These are phyloP conservation scores for Rubroboletus satanas DNA, from an alignment of 768 basidiomycete genomes.

Conservation along the genomic window DNA sequence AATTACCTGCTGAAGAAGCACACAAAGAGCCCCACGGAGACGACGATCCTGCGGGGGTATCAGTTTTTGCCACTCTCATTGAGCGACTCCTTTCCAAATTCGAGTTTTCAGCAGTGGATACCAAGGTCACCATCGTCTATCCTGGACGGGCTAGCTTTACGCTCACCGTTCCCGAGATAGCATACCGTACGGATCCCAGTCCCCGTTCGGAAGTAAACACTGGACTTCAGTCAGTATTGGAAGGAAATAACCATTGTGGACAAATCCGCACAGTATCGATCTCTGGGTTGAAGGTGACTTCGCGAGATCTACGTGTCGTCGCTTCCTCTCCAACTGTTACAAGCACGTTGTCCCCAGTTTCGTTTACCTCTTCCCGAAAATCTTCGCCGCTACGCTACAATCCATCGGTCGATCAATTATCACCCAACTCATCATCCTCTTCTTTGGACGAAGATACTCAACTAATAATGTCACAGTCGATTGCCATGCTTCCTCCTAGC, in stretches of 20 bases:
- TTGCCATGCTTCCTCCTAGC: slow-evolving; percentile 55
- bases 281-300: slow-evolving; percentile 53
- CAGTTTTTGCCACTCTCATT: slow-evolving; percentile 75
- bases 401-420: slow-evolving; percentile 19
- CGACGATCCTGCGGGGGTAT: slow-evolving; percentile 68
- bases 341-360: slow-evolving; percentile 27
- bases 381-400: slow-evolving; percentile 7
- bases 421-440: slow-evolving; percentile 52
- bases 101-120: slow-evolving; percentile 69
- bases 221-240: slow-evolving; percentile 14
- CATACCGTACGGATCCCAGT: slow-evolving; percentile 45
- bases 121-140: slow-evolving; percentile 65
- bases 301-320: slow-evolving; percentile 39
- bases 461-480: slow-evolving; percentile 71
- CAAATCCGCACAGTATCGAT: slow-evolving; percentile 49
- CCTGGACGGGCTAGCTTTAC: slow-evolving; percentile 60
- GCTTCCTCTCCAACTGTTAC: slow-evolving; percentile 16
- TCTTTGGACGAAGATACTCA: slow-evolving; percentile 65
- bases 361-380: slow-evolving; percentile 16
- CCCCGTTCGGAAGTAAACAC: slow-evolving; percentile 22
- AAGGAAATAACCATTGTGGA: slow-evolving; percentile 21
- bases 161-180: slow-evolving; percentile 52
- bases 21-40: slow-evolving; percentile 35
- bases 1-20: slow-evolving; percentile 33
- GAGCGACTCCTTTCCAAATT: slow-evolving; percentile 77